phyloP scores from a whole-genome alignment of 164 flowering plant species.

The Aristolochia fimbriata region DNA sequence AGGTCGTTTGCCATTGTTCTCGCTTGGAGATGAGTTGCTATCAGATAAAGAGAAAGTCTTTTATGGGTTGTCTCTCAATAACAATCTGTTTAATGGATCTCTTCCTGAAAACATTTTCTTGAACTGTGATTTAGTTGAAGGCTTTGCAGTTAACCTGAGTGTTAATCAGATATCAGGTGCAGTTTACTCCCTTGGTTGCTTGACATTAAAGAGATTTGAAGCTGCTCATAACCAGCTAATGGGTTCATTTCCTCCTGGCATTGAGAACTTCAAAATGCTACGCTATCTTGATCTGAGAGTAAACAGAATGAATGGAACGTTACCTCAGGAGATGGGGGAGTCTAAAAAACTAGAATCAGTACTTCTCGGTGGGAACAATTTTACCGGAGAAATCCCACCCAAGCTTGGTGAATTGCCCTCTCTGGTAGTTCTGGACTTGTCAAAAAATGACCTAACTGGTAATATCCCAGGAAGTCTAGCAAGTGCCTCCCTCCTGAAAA shows the following conservation, averaged over 20 bases:
- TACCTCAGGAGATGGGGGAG: slow-evolving; percentile 38
- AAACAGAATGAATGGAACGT: slow-evolving; percentile 41
- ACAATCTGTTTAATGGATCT: slow-evolving; percentile 45
- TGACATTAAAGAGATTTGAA: slow-evolving; percentile 28
- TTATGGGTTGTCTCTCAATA: slow-evolving; percentile 38
- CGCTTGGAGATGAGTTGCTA: slow-evolving; percentile 25
- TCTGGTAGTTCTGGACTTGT: slow-evolving; percentile 43
- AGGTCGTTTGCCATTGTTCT: slow-evolving; percentile 37
- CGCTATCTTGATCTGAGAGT: slow-evolving; percentile 38
- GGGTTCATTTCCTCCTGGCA: slow-evolving; percentile 31
- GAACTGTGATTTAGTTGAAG: slow-evolving; percentile 25
- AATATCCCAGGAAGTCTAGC: slow-evolving; percentile 39
- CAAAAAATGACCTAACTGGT: slow-evolving; percentile 39
- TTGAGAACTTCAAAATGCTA: slow-evolving; percentile 34
- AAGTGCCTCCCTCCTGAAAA: slow-evolving; percentile 32
- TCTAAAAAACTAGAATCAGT: slow-evolving; percentile 29
- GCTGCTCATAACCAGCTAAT: slow-evolving; percentile 51
- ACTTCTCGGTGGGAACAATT: slow-evolving; percentile 42
- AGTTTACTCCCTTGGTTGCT: slow-evolving; percentile 29
- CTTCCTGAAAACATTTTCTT: slow-evolving; percentile 27
- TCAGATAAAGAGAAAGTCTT: slow-evolving; percentile 7
- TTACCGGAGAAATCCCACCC: slow-evolving; percentile 46
- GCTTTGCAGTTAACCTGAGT: slow-evolving; percentile 43
- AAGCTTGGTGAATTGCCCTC: slow-evolving; percentile 37
- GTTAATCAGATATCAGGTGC: slow-evolving; percentile 37